Conservation (phyloP, 352 stramenopile species). For the Globisporangium cederbergense region DNA sequence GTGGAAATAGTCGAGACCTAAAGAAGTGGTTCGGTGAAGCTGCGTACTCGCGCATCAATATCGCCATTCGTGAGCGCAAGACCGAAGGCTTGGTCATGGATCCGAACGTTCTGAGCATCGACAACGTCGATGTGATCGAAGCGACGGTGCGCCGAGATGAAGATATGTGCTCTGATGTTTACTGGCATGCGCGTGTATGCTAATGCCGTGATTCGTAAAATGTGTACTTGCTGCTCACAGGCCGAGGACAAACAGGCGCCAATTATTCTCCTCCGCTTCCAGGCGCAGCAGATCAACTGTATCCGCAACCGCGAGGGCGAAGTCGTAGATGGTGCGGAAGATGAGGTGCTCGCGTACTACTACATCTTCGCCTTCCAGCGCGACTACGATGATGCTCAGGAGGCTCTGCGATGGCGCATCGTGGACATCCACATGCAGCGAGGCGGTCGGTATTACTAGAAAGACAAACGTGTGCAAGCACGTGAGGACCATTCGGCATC, state of each 20-base stretch:
- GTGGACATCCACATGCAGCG: slow-evolving; percentile 87
- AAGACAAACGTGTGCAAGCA: slow-evolving; percentile 3
- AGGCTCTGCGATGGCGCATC: slow-evolving; percentile 81
- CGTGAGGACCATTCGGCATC: not conserved
- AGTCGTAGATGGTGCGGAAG: slow-evolving; percentile 95
- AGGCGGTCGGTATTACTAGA: slow-evolving; percentile 77
- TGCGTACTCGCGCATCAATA: slow-evolving; percentile 93
- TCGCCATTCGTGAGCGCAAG: slow-evolving; percentile 94
- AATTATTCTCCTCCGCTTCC: slow-evolving; percentile 97
- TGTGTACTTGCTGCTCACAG: slow-evolving; percentile 23
- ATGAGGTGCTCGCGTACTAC: slow-evolving; percentile 96
- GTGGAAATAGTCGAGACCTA: slow-evolving; percentile 92
- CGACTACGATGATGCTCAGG: slow-evolving; percentile 94
- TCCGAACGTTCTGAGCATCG: slow-evolving; percentile 95
- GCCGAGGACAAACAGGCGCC: slow-evolving; percentile 90
- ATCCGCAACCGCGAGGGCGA: slow-evolving; percentile 96
- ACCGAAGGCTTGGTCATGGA: slow-evolving; percentile 92
- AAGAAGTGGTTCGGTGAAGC: slow-evolving; percentile 96
- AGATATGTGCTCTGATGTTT: not conserved
- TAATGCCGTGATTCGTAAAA: not conserved
- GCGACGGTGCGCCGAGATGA: slow-evolving; percentile 53
- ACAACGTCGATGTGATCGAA: slow-evolving; percentile 96
- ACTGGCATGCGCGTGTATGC: not conserved
- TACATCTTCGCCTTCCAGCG: slow-evolving; percentile 98
- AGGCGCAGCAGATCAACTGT: slow-evolving; percentile 99